Base-by-base conservation (phyloP, 768 basidiomycete genomes). In the Scleroderma bovista region DNA sequence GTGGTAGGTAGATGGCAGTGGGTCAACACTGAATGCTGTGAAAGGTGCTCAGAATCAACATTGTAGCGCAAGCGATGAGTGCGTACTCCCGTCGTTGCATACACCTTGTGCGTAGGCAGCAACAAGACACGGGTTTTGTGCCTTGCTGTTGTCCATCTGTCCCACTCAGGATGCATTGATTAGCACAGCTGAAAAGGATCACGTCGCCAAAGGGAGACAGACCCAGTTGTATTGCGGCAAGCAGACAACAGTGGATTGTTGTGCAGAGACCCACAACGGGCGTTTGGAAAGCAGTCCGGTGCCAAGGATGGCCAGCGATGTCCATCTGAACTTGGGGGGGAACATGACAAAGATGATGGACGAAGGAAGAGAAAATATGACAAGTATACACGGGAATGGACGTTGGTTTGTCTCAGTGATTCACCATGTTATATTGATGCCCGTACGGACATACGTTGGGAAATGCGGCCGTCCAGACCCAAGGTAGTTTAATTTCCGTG, bases 91-190 rank as follows among this genome's bases (percentile, higher is more conserved):
- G 39, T 61, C 65, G 44, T 57, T 69, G 41, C 78, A 80, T 1
- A 69, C 68, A 17, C 72, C 65, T 31, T 75, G 57, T 2, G 78
- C 60, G 33, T 70, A 71, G 3, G 76, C 70, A 15, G 75, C 62
- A 17, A 80, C 60, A 16, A 69, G 42, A 53, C 78, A 80, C 19
- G 78, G 76, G n/a, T 62, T 75, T 51, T 79, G 71, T 38, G 63
- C 61, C 44, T 70, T 67, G 20, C 75, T 75, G 50, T 81, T 81
- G 42, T 41, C 8, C 65, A 69, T 65, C 65, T 66, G 20, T 62
- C 46, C 50, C n/a, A 55, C 44, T 1, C 32, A 33, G 15, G 32
- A 33, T 7, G 32, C 15, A 12, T 13, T 36, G 13, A 12, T 36
- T n/a, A 36, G n/a, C n/a, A 36, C 9, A 13, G 23, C 13, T 19